Evolutionary conservation across 2,329 filamentous ascomycete genomes (phyloP).

Genomic region (Monosporascus sp.): DNA sequence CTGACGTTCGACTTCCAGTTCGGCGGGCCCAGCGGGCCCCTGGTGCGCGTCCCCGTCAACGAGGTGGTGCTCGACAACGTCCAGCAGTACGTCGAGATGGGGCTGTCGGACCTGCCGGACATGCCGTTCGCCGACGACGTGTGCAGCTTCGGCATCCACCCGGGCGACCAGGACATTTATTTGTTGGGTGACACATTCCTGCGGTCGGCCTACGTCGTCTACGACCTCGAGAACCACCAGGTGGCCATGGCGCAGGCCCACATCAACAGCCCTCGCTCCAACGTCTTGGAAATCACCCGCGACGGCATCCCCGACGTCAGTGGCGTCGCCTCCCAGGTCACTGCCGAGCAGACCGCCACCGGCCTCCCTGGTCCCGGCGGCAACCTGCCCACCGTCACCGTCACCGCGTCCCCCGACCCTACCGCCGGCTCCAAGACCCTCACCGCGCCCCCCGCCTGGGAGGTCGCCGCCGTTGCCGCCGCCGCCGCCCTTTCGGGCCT

Average conservation of each 20-base stretch:
- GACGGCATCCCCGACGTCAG: conserved; percentile 36
- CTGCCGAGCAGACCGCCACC: conserved; percentile 16
- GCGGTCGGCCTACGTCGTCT: conserved; percentile 48
- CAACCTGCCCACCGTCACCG: conserved; percentile 6
- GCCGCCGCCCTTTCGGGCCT: conserved; percentile 19
- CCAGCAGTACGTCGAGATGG: conserved; percentile 14
- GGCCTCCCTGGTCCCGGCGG: conserved; percentile 8
- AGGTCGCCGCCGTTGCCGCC: conserved; percentile 12
- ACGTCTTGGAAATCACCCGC: conserved; percentile 40
- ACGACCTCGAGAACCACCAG: conserved; percentile 46
- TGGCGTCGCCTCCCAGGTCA: conserved; percentile 36
- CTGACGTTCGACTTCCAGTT: conserved; percentile 37
- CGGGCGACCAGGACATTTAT: conserved; percentile 29
- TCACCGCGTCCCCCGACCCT: conserved; percentile 4
- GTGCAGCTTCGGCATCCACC: conserved; percentile 52
- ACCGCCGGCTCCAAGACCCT: conserved; percentile 11
- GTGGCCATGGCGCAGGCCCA: conserved; percentile 50
- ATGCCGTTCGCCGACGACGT: conserved; percentile 33
- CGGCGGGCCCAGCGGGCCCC: conserved; percentile 27
- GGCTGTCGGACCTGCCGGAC: conserved; percentile 19
- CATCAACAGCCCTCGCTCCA: conserved; percentile 37
- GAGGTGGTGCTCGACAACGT: conserved; percentile 37
- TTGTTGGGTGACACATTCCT: conserved; percentile 44
- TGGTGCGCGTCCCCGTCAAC: conserved; percentile 27
- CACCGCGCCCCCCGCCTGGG: conserved; percentile 15